Percentiles rank a stretch among this genome's conserved stretches.
phyloP scores from a whole-genome alignment of 2,329 filamentous ascomycete genomes.

The Hypoxylon sp. region DNA sequence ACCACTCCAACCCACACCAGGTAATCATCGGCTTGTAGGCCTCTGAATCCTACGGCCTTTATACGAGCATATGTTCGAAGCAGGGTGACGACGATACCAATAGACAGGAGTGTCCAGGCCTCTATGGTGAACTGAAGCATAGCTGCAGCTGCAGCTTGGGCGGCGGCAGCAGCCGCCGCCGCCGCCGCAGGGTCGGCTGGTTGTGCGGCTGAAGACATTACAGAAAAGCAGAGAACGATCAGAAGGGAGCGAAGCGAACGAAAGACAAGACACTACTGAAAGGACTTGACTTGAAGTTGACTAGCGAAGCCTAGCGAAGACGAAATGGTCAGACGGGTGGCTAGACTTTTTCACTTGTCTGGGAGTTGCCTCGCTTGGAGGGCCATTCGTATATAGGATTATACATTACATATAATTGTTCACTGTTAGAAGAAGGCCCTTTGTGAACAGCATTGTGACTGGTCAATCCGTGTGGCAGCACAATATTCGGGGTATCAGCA shows the following conservation, averaged over 20 bases:
- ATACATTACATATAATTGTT: conserved; percentile 28
- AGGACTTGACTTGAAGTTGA: conserved; percentile 38
- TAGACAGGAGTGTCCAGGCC: conserved; percentile 55
- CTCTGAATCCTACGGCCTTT: conserved; percentile 53
- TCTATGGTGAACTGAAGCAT: conserved; percentile 54
- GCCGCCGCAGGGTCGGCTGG: conserved; percentile 44
- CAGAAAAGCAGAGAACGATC: conserved; percentile 18
- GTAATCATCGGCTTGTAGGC: conserved; percentile 57
- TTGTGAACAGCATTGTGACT: conserved; percentile 42
- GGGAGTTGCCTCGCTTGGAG: conserved; percentile 8
- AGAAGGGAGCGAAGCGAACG: conserved; percentile 22
- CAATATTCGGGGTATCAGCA: conserved; percentile 35
- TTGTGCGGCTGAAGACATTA: conserved; percentile 38
- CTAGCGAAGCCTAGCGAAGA: conserved; percentile 27
- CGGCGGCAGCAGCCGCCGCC: conserved; percentile 46
- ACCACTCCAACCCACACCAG: conserved; percentile 57
- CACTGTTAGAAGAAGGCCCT: conserved; percentile 20
- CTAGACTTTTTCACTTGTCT: conserved; percentile 36
- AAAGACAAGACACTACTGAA: conserved; percentile 32
- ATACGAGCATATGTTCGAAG: conserved; percentile 58
- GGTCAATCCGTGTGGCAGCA: conserved; percentile 35
- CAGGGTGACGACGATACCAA: conserved; percentile 55
- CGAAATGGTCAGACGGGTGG: conserved; percentile 15
- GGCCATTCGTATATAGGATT: conserved; percentile 34
- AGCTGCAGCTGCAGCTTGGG: conserved; percentile 45